Percentiles rank a stretch among this genome's conserved stretches.
Conservation (phyloP, 768 basidiomycete species). For the Amylocystis lapponica region DNA sequence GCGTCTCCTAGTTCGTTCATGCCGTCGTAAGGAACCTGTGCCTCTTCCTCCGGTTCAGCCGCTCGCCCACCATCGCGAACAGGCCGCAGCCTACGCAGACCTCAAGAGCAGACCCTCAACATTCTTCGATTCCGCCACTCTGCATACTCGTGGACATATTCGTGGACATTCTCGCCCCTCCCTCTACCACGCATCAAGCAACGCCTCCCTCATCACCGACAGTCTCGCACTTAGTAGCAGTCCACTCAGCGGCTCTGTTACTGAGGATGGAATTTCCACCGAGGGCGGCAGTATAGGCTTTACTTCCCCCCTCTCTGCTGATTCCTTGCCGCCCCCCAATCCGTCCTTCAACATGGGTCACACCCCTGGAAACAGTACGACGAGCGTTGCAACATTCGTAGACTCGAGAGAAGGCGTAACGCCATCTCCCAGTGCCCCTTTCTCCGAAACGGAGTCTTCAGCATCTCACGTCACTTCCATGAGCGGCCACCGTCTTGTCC, state of each 20-base stretch:
- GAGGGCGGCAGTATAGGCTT: conserved; percentile 11
- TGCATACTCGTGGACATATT: conserved; percentile 4
- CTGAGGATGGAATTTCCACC: conserved; percentile 15
- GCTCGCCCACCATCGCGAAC: conserved; percentile 55
- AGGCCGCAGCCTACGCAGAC: conserved; percentile 36
- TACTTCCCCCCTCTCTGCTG: conserved; percentile 5
- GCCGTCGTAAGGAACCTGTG: conserved; percentile 24
- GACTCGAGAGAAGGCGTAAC: conserved; percentile 5
- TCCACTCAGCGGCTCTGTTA: conserved; percentile 12
- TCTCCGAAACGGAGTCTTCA: conserved; percentile 17
- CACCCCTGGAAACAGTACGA: conserved; percentile 14
- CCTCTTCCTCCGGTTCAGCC: conserved; percentile 65
- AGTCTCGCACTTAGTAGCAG: conserved; percentile 8
- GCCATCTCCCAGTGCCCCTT: conserved; percentile 8
- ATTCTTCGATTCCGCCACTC: conserved; percentile 20
- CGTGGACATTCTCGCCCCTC: neutral
- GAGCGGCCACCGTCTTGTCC: conserved; percentile 8
- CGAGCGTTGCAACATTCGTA: conserved; percentile 8
- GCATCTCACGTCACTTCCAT: conserved; percentile 8
- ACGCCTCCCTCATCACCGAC: conserved; percentile 15
- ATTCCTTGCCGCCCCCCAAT: conserved; percentile 13
- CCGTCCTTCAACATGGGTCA: conserved; percentile 12
- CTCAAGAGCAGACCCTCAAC: conserved; percentile 15
- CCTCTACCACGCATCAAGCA: conserved; percentile 14
- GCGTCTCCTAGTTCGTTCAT: conserved; percentile 31